phyloP scores from a whole-genome alignment of 257 asterid species.

The Solanum appendiculatum region DNA sequence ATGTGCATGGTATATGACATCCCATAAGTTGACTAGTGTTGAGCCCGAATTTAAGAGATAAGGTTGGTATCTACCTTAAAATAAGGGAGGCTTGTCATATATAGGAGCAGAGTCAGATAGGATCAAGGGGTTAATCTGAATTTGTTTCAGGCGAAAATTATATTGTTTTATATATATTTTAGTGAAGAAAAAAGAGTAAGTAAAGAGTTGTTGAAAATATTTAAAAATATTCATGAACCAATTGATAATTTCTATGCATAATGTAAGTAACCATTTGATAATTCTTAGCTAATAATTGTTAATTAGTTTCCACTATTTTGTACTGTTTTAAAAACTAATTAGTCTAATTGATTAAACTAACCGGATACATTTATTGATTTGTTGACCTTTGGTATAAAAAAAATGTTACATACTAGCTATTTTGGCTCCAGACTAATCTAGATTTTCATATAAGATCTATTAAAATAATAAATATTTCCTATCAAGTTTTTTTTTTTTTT shows the following conservation, averaged over 20 bases:
- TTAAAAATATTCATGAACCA: background rate
- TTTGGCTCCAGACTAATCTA: background rate
- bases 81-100: background rate
- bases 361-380: background rate
- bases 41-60: too few species aligned
- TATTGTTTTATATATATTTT: background rate
- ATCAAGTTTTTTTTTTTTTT: background rate
- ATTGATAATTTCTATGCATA: background rate
- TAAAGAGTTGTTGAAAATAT: background rate
- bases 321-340: background rate
- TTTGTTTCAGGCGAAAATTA: background rate
- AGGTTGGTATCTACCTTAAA: too few species aligned
- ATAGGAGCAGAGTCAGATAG: background rate
- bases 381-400: background rate
- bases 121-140: rapidly evolving
- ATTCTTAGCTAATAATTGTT: background rate
- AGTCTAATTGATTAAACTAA: background rate
- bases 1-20: background rate
- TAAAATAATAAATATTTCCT: background rate
- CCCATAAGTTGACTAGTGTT: background rate
- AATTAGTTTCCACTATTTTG: background rate
- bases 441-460: background rate
- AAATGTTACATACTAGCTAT: background rate
- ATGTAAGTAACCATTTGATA: background rate
- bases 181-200: background rate